Evolutionary conservation across 2,329 filamentous ascomycete species (phyloP), one percentile per base, ranked within the genome.

Genomic region (Phoma sp.): DNA sequence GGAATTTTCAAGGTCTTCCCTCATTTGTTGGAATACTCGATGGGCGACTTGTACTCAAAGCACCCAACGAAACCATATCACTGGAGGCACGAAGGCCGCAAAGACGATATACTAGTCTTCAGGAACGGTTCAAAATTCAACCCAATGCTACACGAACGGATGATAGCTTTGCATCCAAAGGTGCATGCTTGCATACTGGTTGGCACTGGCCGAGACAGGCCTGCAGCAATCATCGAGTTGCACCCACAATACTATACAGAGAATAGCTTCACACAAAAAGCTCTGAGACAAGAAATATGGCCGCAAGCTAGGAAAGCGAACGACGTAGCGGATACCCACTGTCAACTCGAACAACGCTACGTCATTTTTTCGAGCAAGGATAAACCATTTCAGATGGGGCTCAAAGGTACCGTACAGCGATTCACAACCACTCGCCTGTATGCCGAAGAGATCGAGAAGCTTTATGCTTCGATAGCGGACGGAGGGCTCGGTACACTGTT

Each of bases 341-440:
- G 73, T 2, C 77, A 78, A 40, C 64, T 84, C 1, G 72, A 75
- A 47, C 75, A 74, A 52, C 74, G 75, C 21, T 78, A 75, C 43
- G 74, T 83, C 29, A 71, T 76, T 0, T 73, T 84, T 48, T 70
- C 79, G 0, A 76, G 75, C 10, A 70, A 69, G 12, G 68, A 72
- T 6, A 81, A 81, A 60, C 77, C 80, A 0, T 81, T 83, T 45
- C 63, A 74, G 1, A 74, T 71, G 15, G 78, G 80, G 0, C 74
- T 77, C n/a, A 82, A 84, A 57, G 77, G 77, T 0, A 80, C 73
- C 0, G 74, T 81, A 4, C 77, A 79, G 61, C 73, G 80, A 7
- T 71, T 70, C 4, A 67, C 71, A 0, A 81, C 80, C 0, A 55
- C 76, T 10, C 58, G 64, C 1, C 70, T 80, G 0, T 84, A 82